Evolutionary conservation across 2,329 filamentous ascomycete genomes (phyloP), one percentile per base, ranked within the genome.

Genomic region (Colletotrichum kahawae): DNA sequence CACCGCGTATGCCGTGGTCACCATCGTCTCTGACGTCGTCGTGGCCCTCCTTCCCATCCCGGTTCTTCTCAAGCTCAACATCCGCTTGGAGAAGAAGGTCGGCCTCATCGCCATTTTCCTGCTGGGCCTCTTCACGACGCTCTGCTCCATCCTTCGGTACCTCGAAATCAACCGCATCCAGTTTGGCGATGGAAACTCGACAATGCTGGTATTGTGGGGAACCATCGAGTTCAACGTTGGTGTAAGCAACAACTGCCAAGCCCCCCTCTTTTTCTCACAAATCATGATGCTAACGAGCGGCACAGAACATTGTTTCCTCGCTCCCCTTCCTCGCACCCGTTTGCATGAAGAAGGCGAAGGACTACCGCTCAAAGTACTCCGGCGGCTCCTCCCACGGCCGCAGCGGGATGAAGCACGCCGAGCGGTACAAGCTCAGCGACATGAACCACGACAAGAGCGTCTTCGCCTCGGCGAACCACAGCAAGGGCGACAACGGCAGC

Each of bases 141-240:
- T 90, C 9, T 91, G 89, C 78, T 90, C 88, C 4, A 84, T 90
- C 70, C 80, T 91, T 69, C 85, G 89, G 14, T 87, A 90, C 72
- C 81, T 84, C 0, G 88, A 90, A 77, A 90, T 91, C 74, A 80
- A 87, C 75, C 82, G 85, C 0, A 88, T 91, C 51, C 86, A 87
- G 18, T 81, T 82, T 14, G 87, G 87, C 3, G 88, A 90, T 48
- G 88, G 89, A 10, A 89, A 90, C 77, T 90, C 89, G 0, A 90
- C 89, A 6, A 88, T 89, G 86, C 82, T 91, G 13, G 84, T 91
- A 1, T 81, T 91, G 1, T 91, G 89, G 89, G 89, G 89, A 6
- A 88, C 87, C 3, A 88, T 91, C 70, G 89, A 91, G 78, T 89
- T 91, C 80, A 90, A 91, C 76, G 85, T 90, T 34, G 89, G 89